A percentile compares a stretch with the other conserved stretches of the same genome.
These are phyloP conservation scores for Phytophthora colocasiae DNA, from an alignment of 352 stramenopile species.

Conservation along the genomic window DNA sequence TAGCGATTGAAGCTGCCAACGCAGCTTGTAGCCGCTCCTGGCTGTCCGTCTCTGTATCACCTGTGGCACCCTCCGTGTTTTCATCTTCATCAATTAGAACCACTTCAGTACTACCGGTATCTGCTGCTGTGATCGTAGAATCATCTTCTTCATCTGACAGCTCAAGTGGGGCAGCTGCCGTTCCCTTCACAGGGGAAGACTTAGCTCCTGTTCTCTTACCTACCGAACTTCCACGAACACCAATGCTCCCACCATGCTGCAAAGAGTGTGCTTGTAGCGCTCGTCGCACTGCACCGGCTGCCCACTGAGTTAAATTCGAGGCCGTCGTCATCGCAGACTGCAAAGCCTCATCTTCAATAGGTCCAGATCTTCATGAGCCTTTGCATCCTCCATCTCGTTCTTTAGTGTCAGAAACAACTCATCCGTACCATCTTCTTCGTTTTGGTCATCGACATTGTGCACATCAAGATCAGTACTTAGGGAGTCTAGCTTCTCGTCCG, in stretches of 20 bases:
- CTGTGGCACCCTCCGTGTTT: constrained; percentile 10
- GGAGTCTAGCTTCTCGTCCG: constrained; percentile 11
- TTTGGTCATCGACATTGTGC: neutral
- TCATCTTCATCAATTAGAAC: constrained; percentile 41
- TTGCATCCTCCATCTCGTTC: constrained; percentile 76
- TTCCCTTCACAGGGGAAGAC: constrained; percentile 6
- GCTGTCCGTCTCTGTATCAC: constrained; percentile 9
- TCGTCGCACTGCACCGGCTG: constrained; percentile 75
- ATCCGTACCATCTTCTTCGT: constrained; percentile 30
- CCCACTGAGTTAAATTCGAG: constrained; percentile 91
- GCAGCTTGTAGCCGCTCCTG: constrained; percentile 42
- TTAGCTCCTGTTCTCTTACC: neutral
- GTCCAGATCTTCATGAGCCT: constrained; percentile 70
- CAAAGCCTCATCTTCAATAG: constrained; percentile 75
- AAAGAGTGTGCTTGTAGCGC: constrained; percentile 72
- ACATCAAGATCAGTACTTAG: constrained; percentile 5
- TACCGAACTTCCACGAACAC: constrained; percentile 15
- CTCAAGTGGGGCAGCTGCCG: constrained; percentile 18
- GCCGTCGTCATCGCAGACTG: constrained; percentile 81
- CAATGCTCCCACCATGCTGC: constrained; percentile 39
- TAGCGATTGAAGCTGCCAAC: constrained; percentile 45
- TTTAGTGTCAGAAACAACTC: constrained; percentile 68
- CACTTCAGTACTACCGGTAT: constrained; percentile 14
- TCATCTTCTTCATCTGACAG: constrained; percentile 30
- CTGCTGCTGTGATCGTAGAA: neutral